phyloP scores from a whole-genome alignment of 2,329 filamentous ascomycete species.

The Fusarium phyllophilum region DNA sequence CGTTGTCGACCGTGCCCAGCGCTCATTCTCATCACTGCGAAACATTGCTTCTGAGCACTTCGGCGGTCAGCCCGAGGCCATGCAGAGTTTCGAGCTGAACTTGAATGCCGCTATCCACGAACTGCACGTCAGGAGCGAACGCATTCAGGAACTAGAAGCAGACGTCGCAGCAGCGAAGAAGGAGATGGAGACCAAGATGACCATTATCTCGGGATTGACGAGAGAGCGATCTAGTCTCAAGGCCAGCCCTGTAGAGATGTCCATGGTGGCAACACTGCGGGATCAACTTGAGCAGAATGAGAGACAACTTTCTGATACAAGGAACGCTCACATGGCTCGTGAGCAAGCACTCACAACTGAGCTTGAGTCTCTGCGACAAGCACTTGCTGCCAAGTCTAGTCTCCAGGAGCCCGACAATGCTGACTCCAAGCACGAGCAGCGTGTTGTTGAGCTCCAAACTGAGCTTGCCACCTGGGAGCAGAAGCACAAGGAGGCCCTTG shows the following conservation, averaged over 20 bases:
- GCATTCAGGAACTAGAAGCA: slow-evolving; percentile 88
- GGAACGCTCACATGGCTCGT: slow-evolving; percentile 75
- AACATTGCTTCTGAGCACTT: slow-evolving; percentile 91
- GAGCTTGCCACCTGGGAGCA: slow-evolving; percentile 80
- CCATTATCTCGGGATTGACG: slow-evolving; percentile 92
- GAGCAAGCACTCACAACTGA: slow-evolving; percentile 80
- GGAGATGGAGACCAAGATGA: slow-evolving; percentile 97
- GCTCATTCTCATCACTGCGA: slow-evolving; percentile 88
- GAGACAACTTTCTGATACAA: slow-evolving; percentile 78
- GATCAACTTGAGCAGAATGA: slow-evolving; percentile 91
- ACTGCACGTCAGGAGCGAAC: slow-evolving; percentile 84
- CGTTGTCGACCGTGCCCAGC: slow-evolving; percentile 88
- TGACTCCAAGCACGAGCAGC: slow-evolving; percentile 60
- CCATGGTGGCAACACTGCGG: slow-evolving; percentile 85
- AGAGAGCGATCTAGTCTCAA: slow-evolving; percentile 93
- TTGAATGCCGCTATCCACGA: slow-evolving; percentile 94
- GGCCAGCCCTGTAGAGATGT: slow-evolving; percentile 86
- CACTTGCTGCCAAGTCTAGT: slow-evolving; percentile 51
- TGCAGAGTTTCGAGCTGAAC: slow-evolving; percentile 93
- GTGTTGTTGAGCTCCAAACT: slow-evolving; percentile 72
- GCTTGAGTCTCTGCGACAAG: slow-evolving; percentile 72
- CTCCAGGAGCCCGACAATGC: slow-evolving; percentile 46
- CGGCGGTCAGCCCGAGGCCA: slow-evolving; percentile 80
- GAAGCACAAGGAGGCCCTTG: slow-evolving; percentile 77
- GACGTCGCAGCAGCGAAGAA: slow-evolving; percentile 86